phyloP scores from a whole-genome alignment of 805 yeast genomes.

The Wickerhamiella kurtzmanii region DNA sequence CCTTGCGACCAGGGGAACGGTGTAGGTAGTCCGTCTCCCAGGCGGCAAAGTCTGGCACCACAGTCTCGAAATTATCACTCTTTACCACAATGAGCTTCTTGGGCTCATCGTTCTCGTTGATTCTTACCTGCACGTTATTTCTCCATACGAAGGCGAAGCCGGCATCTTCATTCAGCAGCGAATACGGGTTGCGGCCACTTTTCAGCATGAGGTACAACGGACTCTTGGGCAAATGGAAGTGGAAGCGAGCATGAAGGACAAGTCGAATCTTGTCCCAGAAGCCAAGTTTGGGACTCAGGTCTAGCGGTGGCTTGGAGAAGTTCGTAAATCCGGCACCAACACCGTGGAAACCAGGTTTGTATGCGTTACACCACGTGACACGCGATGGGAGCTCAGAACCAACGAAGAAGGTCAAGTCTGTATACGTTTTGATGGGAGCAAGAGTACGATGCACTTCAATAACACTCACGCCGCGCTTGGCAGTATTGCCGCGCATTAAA shows the following conservation, averaged over 20 bases:
- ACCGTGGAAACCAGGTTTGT: conserved; percentile 73
- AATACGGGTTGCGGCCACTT: conserved; percentile 71
- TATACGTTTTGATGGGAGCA: conserved; percentile 57
- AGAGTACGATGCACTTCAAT: conserved; percentile 62
- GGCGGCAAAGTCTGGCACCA: conserved; percentile 62
- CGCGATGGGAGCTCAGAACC: conserved; percentile 46
- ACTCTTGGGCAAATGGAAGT: conserved; percentile 37
- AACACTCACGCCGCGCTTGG: conserved; percentile 32
- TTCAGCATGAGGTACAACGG: conserved; percentile 34
- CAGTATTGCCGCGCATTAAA: conserved; percentile 25
- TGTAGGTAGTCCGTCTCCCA: conserved; percentile 22
- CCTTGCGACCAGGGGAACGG: conserved; percentile 22
- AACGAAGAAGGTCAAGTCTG: conserved; percentile 44
- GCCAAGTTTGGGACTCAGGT: conserved; percentile 73
- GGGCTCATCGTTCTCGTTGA: conserved; percentile 60
- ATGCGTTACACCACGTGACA: conserved; percentile 73
- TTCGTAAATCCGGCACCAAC: conserved; percentile 64
- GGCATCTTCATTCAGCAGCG: conserved; percentile 47
- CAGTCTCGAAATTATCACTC: conserved; percentile 51
- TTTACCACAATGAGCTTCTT: conserved; percentile 48
- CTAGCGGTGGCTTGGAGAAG: conserved; percentile 80
- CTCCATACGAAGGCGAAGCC: conserved; percentile 70
- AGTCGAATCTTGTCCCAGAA: conserved; percentile 85
- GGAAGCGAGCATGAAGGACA: conserved; percentile 58
- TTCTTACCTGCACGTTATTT: conserved; percentile 41